phyloP scores from a whole-genome alignment of 768 basidiomycete genomes.

The Thelephora aurantiotincta region DNA sequence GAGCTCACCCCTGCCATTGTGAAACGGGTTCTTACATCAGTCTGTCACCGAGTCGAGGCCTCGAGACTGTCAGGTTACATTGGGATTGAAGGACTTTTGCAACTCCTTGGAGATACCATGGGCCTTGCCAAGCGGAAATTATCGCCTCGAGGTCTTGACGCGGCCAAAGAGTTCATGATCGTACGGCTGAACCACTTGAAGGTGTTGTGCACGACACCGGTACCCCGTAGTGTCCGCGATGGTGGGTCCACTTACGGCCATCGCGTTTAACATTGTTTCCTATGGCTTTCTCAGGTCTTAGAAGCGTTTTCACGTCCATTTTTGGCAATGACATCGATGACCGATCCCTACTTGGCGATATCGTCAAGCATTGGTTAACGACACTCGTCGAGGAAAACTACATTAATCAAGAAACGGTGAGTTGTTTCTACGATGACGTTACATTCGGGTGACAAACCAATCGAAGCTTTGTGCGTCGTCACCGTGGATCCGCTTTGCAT shows the following conservation, averaged over 20 bases:
- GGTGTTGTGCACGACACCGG: background rate
- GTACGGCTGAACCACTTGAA: background rate
- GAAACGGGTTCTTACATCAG: constrained; percentile 23
- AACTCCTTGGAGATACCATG: constrained; percentile 5
- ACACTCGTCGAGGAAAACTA: too few species aligned
- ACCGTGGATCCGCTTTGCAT: constrained; percentile 47
- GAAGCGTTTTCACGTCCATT: constrained; percentile 18
- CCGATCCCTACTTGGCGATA: background rate
- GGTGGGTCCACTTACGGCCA: background rate
- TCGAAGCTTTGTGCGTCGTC: constrained; percentile 7
- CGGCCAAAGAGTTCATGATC: too few species aligned
- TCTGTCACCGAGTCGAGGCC: constrained; percentile 19
- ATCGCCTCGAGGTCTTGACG: too few species aligned
- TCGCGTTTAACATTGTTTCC: background rate
- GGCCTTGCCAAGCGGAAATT: too few species aligned
- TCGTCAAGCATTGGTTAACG: background rate
- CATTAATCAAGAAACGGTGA: too few species aligned
- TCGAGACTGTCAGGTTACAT: too few species aligned
- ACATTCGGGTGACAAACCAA: too few species aligned
- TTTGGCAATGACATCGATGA: constrained; percentile 16
- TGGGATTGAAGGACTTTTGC: background rate
- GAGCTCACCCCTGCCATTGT: constrained; percentile 16
- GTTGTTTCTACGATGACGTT: too few species aligned
- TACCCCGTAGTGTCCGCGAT: background rate
- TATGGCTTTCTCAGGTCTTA: too few species aligned